Percentiles rank a stretch among this genome's conserved stretches.
Conservation (phyloP, 495 filamentous ascomycete species). For the Amorphotheca resinae region DNA sequence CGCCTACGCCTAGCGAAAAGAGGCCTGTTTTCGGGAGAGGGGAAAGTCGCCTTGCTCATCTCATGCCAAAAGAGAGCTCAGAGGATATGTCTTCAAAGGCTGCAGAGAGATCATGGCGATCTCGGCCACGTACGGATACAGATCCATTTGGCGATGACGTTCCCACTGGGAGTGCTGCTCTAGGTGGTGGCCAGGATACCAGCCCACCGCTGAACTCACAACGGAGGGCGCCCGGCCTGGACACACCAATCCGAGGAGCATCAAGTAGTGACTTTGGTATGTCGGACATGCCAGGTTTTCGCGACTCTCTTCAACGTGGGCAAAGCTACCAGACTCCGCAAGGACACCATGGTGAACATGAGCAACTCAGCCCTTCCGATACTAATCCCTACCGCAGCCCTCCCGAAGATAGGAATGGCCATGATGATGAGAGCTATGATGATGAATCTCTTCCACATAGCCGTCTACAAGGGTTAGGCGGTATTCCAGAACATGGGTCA, state of each 20-base stretch:
- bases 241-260: slow-evolving; percentile 46
- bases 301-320: slow-evolving; percentile 28
- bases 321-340: slow-evolving; percentile 34
- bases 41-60: slow-evolving; percentile 71
- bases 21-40: slow-evolving; percentile 54
- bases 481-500: slow-evolving; percentile 26
- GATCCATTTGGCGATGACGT: slow-evolving; percentile 62
- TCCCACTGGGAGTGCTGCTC: slow-evolving; percentile 62
- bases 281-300: slow-evolving; percentile 59
- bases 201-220: slow-evolving; percentile 35
- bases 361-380: slow-evolving; percentile 80
- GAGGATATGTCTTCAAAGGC: slow-evolving; percentile 40
- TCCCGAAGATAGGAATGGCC: slow-evolving; percentile 57
- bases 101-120: slow-evolving; percentile 34
- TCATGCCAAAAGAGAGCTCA: slow-evolving; percentile 64
- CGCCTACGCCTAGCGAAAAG: slow-evolving; percentile 52
- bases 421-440: slow-evolving; percentile 45
- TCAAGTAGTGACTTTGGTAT: slow-evolving; percentile 61
- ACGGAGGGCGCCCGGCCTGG: slow-evolving; percentile 30
- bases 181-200: slow-evolving; percentile 62
- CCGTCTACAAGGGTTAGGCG: slow-evolving; percentile 36
- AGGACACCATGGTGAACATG: slow-evolving; percentile 39
- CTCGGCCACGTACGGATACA: slow-evolving; percentile 56
- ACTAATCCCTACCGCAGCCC: slow-evolving; percentile 98
- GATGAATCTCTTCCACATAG: slow-evolving; percentile 14